A percentile compares a stretch with the other conserved stretches of the same genome.
These are phyloP conservation scores for Penicillium psychrosexuale DNA, from an alignment of 2,329 filamentous ascomycete genomes.

Conservation along the genomic window DNA sequence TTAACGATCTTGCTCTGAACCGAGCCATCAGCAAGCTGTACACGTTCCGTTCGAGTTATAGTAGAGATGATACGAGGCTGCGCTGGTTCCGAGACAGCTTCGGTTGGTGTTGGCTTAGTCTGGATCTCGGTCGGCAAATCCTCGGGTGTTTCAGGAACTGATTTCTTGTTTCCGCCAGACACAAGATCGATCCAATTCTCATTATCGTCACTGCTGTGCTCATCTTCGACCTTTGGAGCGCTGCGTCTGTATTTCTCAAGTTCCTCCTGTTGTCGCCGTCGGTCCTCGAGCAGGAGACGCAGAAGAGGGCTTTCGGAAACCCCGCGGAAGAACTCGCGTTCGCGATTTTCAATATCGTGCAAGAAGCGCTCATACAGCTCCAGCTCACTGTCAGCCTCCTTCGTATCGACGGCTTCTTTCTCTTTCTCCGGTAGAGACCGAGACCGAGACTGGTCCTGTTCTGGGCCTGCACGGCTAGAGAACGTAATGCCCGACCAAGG, in stretches of 20 bases:
- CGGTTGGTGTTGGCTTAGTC: neutral
- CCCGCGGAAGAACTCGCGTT: slow-evolving; percentile 29
- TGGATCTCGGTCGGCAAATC: neutral
- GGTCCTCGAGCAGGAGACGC: slow-evolving; percentile 35
- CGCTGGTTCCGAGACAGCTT: slow-evolving; percentile 5
- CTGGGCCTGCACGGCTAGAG: slow-evolving; percentile 5
- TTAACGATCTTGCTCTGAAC: slow-evolving; percentile 56
- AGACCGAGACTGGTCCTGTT: slow-evolving; percentile 5
- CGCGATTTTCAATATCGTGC: slow-evolving; percentile 34
- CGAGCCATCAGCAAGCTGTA: slow-evolving; percentile 55
- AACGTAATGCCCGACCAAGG: slow-evolving; percentile 26
- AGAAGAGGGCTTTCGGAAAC: slow-evolving; percentile 36
- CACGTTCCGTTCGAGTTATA: slow-evolving; percentile 56
- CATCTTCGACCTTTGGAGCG: slow-evolving; percentile 3
- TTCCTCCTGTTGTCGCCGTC: slow-evolving; percentile 24
- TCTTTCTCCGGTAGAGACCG: slow-evolving; percentile 10
- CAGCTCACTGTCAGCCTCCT: slow-evolving; percentile 45
- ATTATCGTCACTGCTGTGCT: slow-evolving; percentile 18
- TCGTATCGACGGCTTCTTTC: slow-evolving; percentile 21
- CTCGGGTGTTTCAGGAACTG: slow-evolving; percentile 20
- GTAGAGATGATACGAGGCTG: slow-evolving; percentile 51
- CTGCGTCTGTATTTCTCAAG: slow-evolving; percentile 13
- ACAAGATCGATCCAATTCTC: slow-evolving; percentile 31
- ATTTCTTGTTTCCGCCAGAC: slow-evolving; percentile 24
- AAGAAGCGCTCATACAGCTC: slow-evolving; percentile 54